A percentile compares a stretch with the other conserved stretches of the same genome.
These are phyloP conservation scores for Thelephora aurantiotincta DNA, from an alignment of 768 basidiomycete genomes.

Conservation along the genomic window DNA sequence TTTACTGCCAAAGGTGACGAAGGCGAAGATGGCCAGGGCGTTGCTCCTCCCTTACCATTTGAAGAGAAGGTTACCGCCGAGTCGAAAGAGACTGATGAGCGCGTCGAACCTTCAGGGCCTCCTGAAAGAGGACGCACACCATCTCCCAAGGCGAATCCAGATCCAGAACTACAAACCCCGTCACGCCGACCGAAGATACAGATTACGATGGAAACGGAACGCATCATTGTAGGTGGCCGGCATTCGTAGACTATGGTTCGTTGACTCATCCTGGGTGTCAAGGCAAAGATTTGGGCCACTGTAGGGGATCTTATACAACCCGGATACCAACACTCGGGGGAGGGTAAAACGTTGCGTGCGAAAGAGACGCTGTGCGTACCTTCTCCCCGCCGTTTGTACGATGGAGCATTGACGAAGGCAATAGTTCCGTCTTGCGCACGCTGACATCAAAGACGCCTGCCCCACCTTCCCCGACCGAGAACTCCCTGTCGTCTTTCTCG, in stretches of 20 bases:
- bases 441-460: constrained; percentile 36
- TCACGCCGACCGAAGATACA: constrained; percentile 24
- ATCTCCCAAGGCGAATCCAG: background rate
- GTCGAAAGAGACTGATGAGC: background rate
- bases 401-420: background rate
- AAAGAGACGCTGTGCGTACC: constrained; percentile 47
- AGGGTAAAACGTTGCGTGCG: constrained; percentile 28
- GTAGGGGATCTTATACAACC: constrained; percentile 52
- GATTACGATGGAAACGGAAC: constrained; percentile 50
- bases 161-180: background rate
- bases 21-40: background rate
- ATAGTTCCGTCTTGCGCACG: constrained; percentile 33
- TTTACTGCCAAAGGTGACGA: background rate
- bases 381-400: constrained; percentile 1
- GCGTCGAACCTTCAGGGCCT: background rate
- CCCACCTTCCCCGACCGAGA: constrained; percentile 41
- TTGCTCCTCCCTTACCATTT: background rate
- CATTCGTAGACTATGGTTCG: background rate
- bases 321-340: constrained; percentile 24
- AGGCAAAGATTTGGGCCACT: constrained; percentile 61
- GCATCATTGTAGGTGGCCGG: constrained; percentile 36
- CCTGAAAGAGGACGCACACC: background rate
- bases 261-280: background rate
- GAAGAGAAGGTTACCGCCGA: too few species aligned
- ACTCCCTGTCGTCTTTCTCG: constrained; percentile 33